Conservation (phyloP, 139 green algal genomes). For the Nannochloris sp. region DNA sequence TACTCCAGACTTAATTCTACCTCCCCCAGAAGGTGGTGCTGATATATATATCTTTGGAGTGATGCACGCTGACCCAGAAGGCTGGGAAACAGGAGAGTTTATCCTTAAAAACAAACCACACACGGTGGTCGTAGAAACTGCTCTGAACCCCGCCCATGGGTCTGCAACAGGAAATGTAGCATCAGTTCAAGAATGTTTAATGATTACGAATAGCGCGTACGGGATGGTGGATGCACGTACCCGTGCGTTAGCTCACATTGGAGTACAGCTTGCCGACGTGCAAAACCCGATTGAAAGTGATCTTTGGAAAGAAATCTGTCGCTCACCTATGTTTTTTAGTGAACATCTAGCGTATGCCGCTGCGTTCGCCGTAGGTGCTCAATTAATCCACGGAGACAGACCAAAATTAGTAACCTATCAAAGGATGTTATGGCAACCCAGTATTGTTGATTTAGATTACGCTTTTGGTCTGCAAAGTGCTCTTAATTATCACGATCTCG, state of each 20-base stretch:
- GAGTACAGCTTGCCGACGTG: constrained; percentile 17
- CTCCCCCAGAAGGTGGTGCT: constrained; percentile 5
- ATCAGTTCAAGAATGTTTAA: constrained; percentile 15
- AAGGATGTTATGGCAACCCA: constrained; percentile 18
- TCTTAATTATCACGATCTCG: constrained; percentile 31
- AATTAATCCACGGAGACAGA: constrained; percentile 65
- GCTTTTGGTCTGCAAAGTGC: constrained; percentile 18
- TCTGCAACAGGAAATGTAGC: constrained; percentile 19
- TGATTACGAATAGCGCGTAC: neutral
- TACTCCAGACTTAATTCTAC: constrained; percentile 1
- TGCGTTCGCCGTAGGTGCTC: constrained; percentile 41
- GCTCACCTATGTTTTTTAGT: constrained; percentile 33
- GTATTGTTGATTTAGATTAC: constrained; percentile 12
- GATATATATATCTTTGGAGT: constrained; percentile 31
- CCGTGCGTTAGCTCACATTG: constrained; percentile 12
- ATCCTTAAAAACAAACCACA: constrained; percentile 34
- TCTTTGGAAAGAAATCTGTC: constrained; percentile 22
- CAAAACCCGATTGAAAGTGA: neutral
- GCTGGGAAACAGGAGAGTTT: constrained; percentile 18
- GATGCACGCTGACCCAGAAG: constrained; percentile 13
- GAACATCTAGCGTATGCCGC: constrained; percentile 75
- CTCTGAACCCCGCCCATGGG: constrained; percentile 51
- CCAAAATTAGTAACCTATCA: constrained; percentile 69
- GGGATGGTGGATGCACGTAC: neutral
- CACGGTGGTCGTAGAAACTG: constrained; percentile 61